Conservation (phyloP, 1,284 basidiomycete genomes). For the Phellopilus nigrolimitatus region DNA sequence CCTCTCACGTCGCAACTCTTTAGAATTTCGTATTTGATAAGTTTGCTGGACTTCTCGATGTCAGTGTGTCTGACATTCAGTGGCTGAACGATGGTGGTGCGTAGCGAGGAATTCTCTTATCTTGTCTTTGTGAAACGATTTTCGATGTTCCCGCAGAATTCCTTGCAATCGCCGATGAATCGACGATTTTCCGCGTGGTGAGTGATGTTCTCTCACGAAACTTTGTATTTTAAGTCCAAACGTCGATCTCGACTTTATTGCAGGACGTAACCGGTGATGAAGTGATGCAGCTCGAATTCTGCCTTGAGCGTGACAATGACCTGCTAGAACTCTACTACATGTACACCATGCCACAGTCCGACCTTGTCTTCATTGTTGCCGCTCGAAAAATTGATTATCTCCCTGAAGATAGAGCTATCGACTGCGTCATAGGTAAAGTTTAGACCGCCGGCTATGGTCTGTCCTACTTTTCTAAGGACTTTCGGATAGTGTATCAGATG, state of each 20-base stretch:
- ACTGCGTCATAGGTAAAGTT: conserved; percentile 16
- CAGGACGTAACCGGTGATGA: background rate
- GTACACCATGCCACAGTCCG: conserved; percentile 14
- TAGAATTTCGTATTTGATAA: background rate
- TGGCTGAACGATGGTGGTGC: conserved; percentile 18
- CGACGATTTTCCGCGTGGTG: conserved; percentile 14
- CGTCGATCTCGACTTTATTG: background rate
- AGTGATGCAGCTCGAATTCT: background rate
- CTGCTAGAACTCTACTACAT: conserved; percentile 10
- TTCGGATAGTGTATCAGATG: background rate
- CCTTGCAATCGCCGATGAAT: conserved; percentile 16
- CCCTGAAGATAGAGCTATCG: conserved; percentile 15
- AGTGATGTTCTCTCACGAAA: background rate
- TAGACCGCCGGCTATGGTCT: background rate
- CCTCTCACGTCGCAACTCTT: background rate
- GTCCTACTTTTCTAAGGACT: background rate
- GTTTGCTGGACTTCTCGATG: background rate
- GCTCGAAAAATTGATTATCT: conserved; percentile 11
- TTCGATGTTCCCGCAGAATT: conserved; percentile 4
- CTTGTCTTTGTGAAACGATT: background rate
- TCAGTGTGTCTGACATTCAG: conserved; percentile 13
- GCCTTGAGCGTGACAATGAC: background rate
- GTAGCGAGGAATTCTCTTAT: background rate
- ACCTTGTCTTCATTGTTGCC: conserved; percentile 11
- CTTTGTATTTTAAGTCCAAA: background rate